Percentiles rank a stretch among this genome's conserved stretches.
Conservation (phyloP, 805 yeast genomes). For the Starmerella bombi region DNA sequence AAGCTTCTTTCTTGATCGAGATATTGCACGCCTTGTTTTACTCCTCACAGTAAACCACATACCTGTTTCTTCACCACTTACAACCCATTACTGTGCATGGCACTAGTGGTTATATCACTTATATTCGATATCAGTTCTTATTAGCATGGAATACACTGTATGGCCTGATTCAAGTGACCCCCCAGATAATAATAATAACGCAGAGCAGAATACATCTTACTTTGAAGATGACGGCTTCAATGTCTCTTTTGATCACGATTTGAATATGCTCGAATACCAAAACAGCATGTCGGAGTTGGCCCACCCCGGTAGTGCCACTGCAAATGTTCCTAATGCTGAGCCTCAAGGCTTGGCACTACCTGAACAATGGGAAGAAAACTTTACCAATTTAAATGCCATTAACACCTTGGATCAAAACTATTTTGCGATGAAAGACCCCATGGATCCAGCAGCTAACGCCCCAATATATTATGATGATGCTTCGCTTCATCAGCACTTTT, state of each 20-base stretch:
- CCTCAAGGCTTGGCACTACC: neutral
- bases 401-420: neutral
- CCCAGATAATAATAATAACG: neutral
- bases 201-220: neutral
- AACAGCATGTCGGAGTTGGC: neutral
- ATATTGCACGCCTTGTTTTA: too few relatives aligned
- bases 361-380: constrained; percentile 4
- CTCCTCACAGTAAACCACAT: too few relatives aligned
- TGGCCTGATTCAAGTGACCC: constrained; percentile 5
- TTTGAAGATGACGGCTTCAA: neutral
- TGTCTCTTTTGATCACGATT: neutral
- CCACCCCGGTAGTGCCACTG: neutral
- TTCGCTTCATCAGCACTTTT: too few relatives aligned
- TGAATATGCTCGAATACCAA: neutral
- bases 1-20: too few relatives aligned
- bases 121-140: neutral
- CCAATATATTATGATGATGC: neutral
- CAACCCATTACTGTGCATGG: too few relatives aligned
- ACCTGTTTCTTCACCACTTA: too few relatives aligned
- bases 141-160: constrained; percentile 11
- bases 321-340: neutral
- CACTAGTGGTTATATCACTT: too few relatives aligned
- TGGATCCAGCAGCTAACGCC: neutral
- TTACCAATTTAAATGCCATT: neutral
- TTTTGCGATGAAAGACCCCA: neutral